Evolutionary conservation across 1,284 basidiomycete genomes (phyloP), one percentile per base, ranked within the genome.

Genomic region (Austroboletus niveus): DNA sequence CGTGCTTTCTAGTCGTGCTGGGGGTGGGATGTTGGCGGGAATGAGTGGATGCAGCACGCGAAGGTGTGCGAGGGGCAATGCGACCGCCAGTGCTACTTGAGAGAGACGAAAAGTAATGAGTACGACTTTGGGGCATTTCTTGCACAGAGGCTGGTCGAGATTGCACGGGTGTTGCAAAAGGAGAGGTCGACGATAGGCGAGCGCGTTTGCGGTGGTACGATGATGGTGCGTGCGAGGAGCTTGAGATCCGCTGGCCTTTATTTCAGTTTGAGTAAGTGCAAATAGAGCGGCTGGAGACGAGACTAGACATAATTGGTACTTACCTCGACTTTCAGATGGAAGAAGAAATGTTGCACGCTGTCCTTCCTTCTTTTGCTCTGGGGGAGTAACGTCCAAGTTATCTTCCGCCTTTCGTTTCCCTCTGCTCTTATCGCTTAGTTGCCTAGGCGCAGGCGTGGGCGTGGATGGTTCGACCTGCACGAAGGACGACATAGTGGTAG

Each of bases 161-260:
- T 49, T 64, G 69, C 14, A 49, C 52, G 11, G 65, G 68, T 45
- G 53, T 72, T 53, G 52, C 60, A 51, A 58, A 68, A 44, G 66
- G 82, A 64, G 61, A 75, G 0, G 73, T 63, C 3, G 73, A 64
- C 2, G 85, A 82, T 20, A 88, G 68, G 30, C 81, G 78, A 7
- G 81, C 82, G 52, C 86, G 80, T 65, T 88, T 88, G 55, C 81
- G 79, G 58, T 81, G 77, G 59, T 79, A 87, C 1, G 85, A 86
- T 2, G 85, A 85, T 3, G 85, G 86, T 0, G 85, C 81, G 56
- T 75, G 75, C 22, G 72, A 72, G 45, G 75, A 75, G 31, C 42
- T 54, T 43, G 68, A 71, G 42, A 71, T 48, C n/a, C 68, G 66
- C 45, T 65, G 69, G 55, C 57, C 68, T 72, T 64, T 46, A 49